These are phyloP conservation scores for Kwoniella shivajii DNA, from an alignment of 1,284 basidiomycete species.

Conservation along the genomic window DNA sequence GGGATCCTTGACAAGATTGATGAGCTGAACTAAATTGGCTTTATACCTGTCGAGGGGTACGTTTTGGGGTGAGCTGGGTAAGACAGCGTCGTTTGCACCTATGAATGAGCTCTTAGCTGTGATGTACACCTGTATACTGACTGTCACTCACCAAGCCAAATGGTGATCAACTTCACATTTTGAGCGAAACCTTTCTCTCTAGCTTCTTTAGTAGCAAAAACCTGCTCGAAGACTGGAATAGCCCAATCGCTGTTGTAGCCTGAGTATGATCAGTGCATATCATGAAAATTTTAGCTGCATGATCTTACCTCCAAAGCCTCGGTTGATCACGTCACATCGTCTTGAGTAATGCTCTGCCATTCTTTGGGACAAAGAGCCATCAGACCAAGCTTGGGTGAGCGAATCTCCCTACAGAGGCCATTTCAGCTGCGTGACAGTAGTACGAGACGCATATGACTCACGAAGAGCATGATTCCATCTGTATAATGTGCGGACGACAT, in stretches of 20 bases:
- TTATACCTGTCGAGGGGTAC: slow-evolving; percentile 69
- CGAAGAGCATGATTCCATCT: slow-evolving; percentile 50
- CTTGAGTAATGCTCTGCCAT: slow-evolving; percentile 65
- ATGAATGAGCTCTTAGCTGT: background rate
- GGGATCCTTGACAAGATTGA: slow-evolving; percentile 65
- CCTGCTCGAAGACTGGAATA: slow-evolving; percentile 74
- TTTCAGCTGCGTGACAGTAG: too few species aligned
- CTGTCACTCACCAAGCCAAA: slow-evolving; percentile 71
- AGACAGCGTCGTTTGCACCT: slow-evolving; percentile 73
- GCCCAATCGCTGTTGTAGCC: slow-evolving; percentile 87
- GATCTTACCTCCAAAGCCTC: slow-evolving; percentile 59
- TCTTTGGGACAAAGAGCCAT: slow-evolving; percentile 46
- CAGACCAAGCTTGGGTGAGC: slow-evolving; percentile 47
- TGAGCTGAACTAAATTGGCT: slow-evolving; percentile 65
- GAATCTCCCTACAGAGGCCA: slow-evolving; percentile 45
- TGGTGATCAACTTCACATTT: slow-evolving; percentile 66
- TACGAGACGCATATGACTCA: slow-evolving; percentile 18
- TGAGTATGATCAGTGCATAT: background rate
- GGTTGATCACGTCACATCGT: slow-evolving; percentile 78
- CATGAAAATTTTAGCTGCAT: background rate
- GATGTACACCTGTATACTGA: background rate
- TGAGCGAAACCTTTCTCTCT: slow-evolving; percentile 60
- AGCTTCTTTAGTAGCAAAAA: slow-evolving; percentile 61
- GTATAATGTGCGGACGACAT: slow-evolving; percentile 45
- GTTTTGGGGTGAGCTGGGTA: slow-evolving; percentile 56